Evolutionary conservation across 192 early-diverging fungal genomes (phyloP).

Genomic region (Podila epicladia): DNA sequence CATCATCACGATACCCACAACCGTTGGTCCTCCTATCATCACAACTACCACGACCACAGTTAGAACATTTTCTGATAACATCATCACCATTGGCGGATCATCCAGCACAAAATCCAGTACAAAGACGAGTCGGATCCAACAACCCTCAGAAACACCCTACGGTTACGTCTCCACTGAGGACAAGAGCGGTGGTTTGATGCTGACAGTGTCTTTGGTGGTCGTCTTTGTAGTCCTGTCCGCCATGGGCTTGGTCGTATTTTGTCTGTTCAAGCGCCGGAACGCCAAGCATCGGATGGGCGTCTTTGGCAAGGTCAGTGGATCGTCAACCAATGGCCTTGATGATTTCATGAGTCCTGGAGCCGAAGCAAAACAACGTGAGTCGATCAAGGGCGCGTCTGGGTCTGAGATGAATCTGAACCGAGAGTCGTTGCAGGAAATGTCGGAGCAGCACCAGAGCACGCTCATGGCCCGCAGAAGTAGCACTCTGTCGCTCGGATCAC

Average conservation of each 20-base stretch:
- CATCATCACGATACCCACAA: background rate
- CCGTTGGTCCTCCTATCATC: background rate
- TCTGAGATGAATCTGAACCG: conserved; percentile 12
- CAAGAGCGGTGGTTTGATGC: conserved; percentile 12
- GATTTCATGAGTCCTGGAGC: background rate
- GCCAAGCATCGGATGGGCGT: conserved; percentile 17
- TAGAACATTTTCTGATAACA: background rate
- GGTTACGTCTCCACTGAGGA: background rate
- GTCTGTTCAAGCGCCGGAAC: conserved; percentile 21
- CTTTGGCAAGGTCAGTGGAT: background rate
- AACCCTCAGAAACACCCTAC: conserved; percentile 7
- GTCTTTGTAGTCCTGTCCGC: conserved; percentile 24
- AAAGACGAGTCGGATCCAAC: background rate
- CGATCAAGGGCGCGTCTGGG: background rate
- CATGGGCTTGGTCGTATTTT: conserved; percentile 28
- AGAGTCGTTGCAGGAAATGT: conserved; percentile 26
- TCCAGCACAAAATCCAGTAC: background rate
- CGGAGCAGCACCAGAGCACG: conserved; percentile 23
- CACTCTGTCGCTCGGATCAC: conserved; percentile 15
- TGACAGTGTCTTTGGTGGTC: conserved; percentile 26
- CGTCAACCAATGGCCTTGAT: background rate
- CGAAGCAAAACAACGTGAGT: background rate
- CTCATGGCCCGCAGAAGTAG: conserved; percentile 20
- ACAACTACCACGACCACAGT: background rate
- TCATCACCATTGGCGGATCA: background rate